Conservation (phyloP, 1,284 basidiomycete genomes). For the Phellopilus nigrolimitatus region DNA sequence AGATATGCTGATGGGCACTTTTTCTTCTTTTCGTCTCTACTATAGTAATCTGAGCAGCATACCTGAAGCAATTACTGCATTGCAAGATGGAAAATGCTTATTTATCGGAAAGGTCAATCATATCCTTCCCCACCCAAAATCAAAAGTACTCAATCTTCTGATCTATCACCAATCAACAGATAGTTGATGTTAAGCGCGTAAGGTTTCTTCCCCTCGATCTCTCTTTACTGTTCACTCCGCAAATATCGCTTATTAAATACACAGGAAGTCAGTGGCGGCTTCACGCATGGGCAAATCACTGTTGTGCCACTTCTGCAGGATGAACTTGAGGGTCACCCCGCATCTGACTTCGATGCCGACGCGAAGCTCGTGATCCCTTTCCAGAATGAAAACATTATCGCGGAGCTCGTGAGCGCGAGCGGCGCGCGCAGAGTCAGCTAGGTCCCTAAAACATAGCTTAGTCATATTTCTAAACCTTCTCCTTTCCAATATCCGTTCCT, state of each 20-base stretch:
- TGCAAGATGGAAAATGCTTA: constrained; percentile 45
- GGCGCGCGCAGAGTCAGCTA: constrained; percentile 28
- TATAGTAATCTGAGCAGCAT: constrained; percentile 42
- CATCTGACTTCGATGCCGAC: constrained; percentile 4
- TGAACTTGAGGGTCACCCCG: constrained; percentile 41
- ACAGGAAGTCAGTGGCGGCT: constrained; percentile 39
- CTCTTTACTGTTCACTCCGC: background rate
- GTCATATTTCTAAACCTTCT: background rate
- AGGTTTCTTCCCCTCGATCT: background rate
- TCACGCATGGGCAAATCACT: constrained; percentile 46
- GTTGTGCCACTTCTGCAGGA: constrained; percentile 42
- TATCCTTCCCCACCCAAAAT: background rate
- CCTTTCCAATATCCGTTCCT: constrained; percentile 6
- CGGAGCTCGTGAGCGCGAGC: constrained; percentile 36
- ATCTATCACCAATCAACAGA: too few species aligned
- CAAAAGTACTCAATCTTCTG: background rate
- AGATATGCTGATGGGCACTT: background rate
- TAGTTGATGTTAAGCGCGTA: constrained; percentile 41
- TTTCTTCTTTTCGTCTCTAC: too few species aligned
- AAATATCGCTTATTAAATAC: background rate
- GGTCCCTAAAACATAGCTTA: background rate
- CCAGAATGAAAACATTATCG: constrained; percentile 55
- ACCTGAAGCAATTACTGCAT: constrained; percentile 42
- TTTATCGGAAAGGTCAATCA: constrained; percentile 42
- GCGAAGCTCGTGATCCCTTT: constrained; percentile 41